A percentile compares a stretch with the other conserved stretches of the same genome.
Evolutionary conservation across 805 yeast genomes (phyloP).

Genomic region (Candida silvicultrix): DNA sequence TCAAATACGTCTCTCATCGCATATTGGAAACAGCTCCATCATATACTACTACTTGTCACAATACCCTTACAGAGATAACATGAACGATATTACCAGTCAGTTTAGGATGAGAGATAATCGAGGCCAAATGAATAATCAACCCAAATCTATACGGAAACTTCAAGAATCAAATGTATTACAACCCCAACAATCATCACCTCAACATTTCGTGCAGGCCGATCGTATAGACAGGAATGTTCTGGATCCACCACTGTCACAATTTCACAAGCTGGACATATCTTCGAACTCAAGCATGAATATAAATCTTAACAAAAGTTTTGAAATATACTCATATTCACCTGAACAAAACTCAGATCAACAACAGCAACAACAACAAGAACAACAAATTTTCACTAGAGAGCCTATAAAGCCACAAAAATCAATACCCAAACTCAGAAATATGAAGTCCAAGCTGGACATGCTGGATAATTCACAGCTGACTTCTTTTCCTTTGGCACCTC

Average conservation of each 20-base stretch:
- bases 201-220: background rate
- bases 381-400: background rate
- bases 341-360: background rate
- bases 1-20: background rate
- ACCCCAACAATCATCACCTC: background rate
- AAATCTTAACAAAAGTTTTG: background rate
- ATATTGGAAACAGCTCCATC: background rate
- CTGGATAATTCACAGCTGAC: conserved; percentile 31
- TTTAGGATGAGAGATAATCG: background rate
- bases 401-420: background rate
- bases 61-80: background rate
- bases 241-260: background rate
- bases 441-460: conserved; percentile 30
- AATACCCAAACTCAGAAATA: conserved; percentile 3
- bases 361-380: background rate
- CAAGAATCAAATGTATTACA: background rate
- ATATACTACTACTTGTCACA: too few species aligned
- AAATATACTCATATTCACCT: background rate
- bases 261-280: background rate
- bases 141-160: background rate
- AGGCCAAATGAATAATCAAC: background rate
- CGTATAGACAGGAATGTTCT: background rate
- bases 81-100: conserved; percentile 5
- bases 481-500: conserved; percentile 30
- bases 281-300: background rate